Evolutionary conservation across 352 stramenopile species (phyloP).

Genomic region (Stramenopiles sp.): DNA sequence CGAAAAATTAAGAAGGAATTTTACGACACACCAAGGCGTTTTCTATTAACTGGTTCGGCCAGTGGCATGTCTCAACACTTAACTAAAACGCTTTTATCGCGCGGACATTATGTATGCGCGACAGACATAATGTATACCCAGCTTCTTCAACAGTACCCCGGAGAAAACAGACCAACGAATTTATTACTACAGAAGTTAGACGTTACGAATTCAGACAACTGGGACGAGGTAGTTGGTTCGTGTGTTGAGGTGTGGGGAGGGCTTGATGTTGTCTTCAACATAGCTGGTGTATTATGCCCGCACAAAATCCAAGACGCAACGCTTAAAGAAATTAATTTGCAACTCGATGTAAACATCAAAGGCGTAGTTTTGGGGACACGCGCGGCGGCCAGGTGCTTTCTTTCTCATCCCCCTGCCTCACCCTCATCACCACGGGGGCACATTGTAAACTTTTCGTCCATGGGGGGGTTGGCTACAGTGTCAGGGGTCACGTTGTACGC

Average conservation of each 20-base stretch:
- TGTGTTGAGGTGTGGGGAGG: not conserved
- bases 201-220: not conserved
- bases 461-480: not conserved
- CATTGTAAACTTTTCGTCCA: not conserved
- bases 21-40: not conserved
- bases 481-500: not conserved
- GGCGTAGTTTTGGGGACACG: not conserved
- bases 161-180: not conserved
- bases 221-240: not conserved
- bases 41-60: not conserved
- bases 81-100: not conserved
- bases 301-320: not conserved
- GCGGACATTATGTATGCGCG: not conserved
- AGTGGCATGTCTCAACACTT: constrained; percentile 2
- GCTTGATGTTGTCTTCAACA: not conserved
- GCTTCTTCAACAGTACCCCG: not conserved
- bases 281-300: constrained; percentile 1
- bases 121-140: not conserved
- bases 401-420: no score
- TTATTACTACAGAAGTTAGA: not conserved
- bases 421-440: no score
- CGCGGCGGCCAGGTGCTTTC: not conserved
- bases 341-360: not conserved
- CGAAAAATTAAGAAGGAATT: not conserved
- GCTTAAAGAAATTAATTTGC: not conserved